These are phyloP conservation scores for Herpetospermum pedunculosum DNA, from an alignment of 306 rosid genomes.

Conservation along the genomic window DNA sequence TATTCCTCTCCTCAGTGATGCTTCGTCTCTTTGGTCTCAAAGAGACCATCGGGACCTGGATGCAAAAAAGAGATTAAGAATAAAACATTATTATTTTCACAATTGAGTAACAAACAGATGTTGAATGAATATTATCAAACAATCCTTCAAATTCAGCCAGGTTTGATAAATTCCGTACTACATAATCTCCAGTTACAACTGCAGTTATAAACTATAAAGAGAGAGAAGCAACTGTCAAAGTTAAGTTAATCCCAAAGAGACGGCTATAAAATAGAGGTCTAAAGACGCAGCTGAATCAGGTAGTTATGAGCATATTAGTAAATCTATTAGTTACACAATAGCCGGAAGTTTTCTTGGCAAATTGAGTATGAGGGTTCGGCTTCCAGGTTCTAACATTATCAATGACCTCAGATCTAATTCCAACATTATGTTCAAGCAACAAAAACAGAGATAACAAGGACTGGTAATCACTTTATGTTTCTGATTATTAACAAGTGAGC, in stretches of 20 bases:
- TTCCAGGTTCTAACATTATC: neutral
- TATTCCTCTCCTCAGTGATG: too few species aligned
- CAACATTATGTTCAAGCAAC: neutral
- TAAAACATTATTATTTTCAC: neutral
- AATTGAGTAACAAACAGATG: neutral
- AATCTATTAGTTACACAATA: neutral
- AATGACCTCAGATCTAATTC: neutral
- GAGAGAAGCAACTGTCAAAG: neutral
- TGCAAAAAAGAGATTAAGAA: neutral
- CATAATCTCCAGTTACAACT: neutral
- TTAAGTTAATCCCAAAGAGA: neutral
- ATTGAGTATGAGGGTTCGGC: neutral
- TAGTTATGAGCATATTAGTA: neutral
- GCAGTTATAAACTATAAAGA: neutral
- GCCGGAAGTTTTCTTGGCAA: neutral
- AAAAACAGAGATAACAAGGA: neutral
- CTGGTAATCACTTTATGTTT: neutral
- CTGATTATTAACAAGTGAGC: neutral
- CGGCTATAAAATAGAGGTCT: neutral
- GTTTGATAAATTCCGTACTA: neutral
- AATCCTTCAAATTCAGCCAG: neutral
- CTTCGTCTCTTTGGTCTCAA: slow-evolving; percentile 32
- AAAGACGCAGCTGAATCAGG: neutral
- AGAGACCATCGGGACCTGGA: slow-evolving; percentile 53
- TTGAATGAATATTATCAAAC: neutral